Conservation (phyloP, 2,329 filamentous ascomycete genomes). For the Xylaria sp. region DNA sequence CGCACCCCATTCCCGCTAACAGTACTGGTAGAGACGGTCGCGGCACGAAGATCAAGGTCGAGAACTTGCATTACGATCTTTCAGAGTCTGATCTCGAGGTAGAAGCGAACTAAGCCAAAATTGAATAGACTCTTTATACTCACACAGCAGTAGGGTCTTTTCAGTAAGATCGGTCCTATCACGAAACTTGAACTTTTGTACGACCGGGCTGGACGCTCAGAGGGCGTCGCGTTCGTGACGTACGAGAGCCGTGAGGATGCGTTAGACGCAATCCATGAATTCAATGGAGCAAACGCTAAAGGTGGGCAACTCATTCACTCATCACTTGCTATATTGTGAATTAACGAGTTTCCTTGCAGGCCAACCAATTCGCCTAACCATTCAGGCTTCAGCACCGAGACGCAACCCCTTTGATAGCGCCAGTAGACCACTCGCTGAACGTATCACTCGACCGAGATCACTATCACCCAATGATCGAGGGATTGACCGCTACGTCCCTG, state of each 20-base stretch:
- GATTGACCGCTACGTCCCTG: slow-evolving; percentile 84
- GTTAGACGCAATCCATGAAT: slow-evolving; percentile 78
- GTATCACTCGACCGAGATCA: slow-evolving; percentile 76
- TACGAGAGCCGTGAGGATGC: slow-evolving; percentile 80
- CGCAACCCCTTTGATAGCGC: slow-evolving; percentile 69
- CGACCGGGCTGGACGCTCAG: slow-evolving; percentile 88
- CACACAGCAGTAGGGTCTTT: slow-evolving; percentile 72
- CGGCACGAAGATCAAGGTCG: slow-evolving; percentile 80
- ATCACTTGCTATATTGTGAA: background rate
- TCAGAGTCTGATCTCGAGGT: slow-evolving; percentile 86
- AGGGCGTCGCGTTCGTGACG: slow-evolving; percentile 85
- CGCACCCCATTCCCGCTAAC: slow-evolving; percentile 30
- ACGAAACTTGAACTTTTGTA: slow-evolving; percentile 77
- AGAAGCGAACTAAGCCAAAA: slow-evolving; percentile 40
- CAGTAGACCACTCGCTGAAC: slow-evolving; percentile 68
- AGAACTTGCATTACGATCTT: slow-evolving; percentile 93
- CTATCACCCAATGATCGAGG: slow-evolving; percentile 69
- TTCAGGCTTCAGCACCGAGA: slow-evolving; percentile 66
- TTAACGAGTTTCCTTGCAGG: slow-evolving; percentile 56
- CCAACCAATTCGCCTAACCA: slow-evolving; percentile 80
- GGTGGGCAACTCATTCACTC: slow-evolving; percentile 57
- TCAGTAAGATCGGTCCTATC: slow-evolving; percentile 80
- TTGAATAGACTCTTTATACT: slow-evolving; percentile 37
- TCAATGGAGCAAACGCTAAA: slow-evolving; percentile 90
- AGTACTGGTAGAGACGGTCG: slow-evolving; percentile 57